These are phyloP conservation scores for Scheffersomyces quercinus DNA, from an alignment of 1,139 yeast species.

Conservation along the genomic window DNA sequence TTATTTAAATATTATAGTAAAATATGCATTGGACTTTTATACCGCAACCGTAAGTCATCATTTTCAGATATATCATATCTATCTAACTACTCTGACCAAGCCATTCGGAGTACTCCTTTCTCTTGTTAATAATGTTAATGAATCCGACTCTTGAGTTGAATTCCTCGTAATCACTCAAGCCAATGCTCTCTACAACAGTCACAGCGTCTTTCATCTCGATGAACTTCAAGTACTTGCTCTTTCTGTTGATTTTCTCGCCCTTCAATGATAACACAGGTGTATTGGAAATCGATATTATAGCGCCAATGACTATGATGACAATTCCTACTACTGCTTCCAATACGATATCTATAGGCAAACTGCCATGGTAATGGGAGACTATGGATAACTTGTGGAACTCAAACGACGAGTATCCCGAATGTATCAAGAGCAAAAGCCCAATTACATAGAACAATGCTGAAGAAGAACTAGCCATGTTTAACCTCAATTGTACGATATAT, in stretches of 20 bases:
- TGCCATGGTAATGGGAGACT: constrained; percentile 13
- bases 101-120: constrained; percentile 47
- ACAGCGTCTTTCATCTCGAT: constrained; percentile 52
- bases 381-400: constrained; percentile 46
- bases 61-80: no score
- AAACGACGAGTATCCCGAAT: constrained; percentile 54
- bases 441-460: constrained; percentile 19
- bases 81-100: background rate
- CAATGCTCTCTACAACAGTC: constrained; percentile 42
- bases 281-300: constrained; percentile 29
- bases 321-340: constrained; percentile 46
- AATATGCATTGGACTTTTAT: no score
- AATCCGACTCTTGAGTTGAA: constrained; percentile 46
- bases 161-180: constrained; percentile 44
- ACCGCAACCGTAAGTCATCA: no score
- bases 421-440: constrained; percentile 38
- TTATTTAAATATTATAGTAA: no score
- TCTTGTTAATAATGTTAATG: constrained; percentile 42
- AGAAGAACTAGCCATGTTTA: background rate
- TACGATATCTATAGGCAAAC: constrained; percentile 40
- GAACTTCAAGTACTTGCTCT: constrained; percentile 36
- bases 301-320: constrained; percentile 35
- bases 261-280: constrained; percentile 15
- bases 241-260: constrained; percentile 20
- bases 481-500: no score